A percentile compares a stretch with the other conserved stretches of the same genome.
phyloP scores from a whole-genome alignment of 306 rosid species.

The Boehmeria nivea region DNA sequence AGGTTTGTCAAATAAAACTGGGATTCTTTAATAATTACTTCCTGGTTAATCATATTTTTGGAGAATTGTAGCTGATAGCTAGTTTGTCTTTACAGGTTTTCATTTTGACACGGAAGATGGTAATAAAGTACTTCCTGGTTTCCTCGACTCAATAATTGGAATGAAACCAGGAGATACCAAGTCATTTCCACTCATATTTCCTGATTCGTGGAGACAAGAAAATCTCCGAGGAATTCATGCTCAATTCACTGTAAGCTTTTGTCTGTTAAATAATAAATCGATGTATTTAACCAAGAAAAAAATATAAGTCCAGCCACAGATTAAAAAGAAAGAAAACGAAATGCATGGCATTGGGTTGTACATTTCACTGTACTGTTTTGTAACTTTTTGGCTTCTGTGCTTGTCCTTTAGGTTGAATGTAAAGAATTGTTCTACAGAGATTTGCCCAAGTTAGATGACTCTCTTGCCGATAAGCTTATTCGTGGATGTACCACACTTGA shows the following conservation, averaged over 20 bases:
- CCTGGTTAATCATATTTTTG: slow-evolving; percentile 11
- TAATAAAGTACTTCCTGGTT: slow-evolving; percentile 64
- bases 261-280: neutral
- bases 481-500: slow-evolving; percentile 72
- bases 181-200: slow-evolving; percentile 83
- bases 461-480: slow-evolving; percentile 77
- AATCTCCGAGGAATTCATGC: slow-evolving; percentile 75
- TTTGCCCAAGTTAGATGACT: slow-evolving; percentile 72
- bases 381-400: slow-evolving; percentile 1
- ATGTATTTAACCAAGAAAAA: neutral
- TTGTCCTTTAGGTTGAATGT: slow-evolving; percentile 71
- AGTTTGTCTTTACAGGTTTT: slow-evolving; percentile 48
- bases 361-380: neutral
- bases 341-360: neutral
- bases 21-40: too few species aligned
- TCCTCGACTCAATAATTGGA: slow-evolving; percentile 70
- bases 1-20: too few species aligned
- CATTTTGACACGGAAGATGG: slow-evolving; percentile 87
- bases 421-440: slow-evolving; percentile 94
- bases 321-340: too few species aligned
- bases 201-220: slow-evolving; percentile 89
- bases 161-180: slow-evolving; percentile 66
- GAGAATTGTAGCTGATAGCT: slow-evolving; percentile 24
- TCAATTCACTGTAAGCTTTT: slow-evolving; percentile 73
- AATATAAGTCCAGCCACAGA: neutral